Conservation (phyloP, 371 early-diverging fungal species). For the Mucor piriformis region DNA sequence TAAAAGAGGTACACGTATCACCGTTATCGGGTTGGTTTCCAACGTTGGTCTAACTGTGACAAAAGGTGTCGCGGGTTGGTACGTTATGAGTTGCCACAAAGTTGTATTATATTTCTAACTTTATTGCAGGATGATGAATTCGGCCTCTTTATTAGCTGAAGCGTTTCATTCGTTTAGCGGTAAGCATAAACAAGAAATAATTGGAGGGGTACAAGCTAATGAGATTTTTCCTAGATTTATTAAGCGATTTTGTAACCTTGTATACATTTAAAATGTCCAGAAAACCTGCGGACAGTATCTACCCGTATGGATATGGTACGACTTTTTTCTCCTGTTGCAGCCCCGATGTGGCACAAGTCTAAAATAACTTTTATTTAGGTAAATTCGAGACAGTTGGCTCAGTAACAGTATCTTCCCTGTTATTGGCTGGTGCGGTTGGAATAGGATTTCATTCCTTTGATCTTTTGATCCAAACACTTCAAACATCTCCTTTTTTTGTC, state of each 20-base stretch:
- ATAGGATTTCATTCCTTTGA: conserved; percentile 72
- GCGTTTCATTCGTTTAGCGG: conserved; percentile 71
- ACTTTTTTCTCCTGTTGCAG: conserved; percentile 1
- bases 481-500: conserved; percentile 11
- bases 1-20: conserved; percentile 61
- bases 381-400: conserved; percentile 75
- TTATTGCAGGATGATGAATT: conserved; percentile 65
- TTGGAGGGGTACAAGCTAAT: neutral
- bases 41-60: conserved; percentile 65
- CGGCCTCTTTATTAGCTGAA: conserved; percentile 73
- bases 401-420: conserved; percentile 62
- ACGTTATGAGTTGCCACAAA: neutral
- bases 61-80: conserved; percentile 73
- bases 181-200: conserved; percentile 13
- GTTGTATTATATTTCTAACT: neutral
- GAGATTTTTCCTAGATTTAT: conserved; percentile 45
- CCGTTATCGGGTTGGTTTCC: conserved; percentile 64
- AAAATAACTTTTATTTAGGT: conserved; percentile 35
- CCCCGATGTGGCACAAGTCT: neutral
- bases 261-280: conserved; percentile 73
- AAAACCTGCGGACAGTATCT: conserved; percentile 57
- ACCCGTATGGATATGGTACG: conserved; percentile 72
- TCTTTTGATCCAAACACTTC: conserved; percentile 40
- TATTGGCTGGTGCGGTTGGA: conserved; percentile 64
- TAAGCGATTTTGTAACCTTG: conserved; percentile 71